phyloP scores from a whole-genome alignment of 2,329 filamentous ascomycete species.

The Diaporthe ampelina region DNA sequence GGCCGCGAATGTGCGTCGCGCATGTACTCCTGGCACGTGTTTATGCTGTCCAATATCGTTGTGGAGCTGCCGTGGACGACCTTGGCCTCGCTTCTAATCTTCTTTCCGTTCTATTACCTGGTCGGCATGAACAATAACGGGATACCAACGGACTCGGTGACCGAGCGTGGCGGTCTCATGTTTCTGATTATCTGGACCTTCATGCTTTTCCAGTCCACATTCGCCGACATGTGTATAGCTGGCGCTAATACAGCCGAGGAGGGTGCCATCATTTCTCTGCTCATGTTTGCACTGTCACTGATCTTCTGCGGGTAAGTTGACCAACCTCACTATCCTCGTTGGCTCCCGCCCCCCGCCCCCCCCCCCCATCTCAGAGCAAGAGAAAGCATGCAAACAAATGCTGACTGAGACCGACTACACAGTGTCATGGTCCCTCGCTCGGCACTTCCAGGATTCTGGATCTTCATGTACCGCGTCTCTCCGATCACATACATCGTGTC shows the following conservation, averaged over 20 bases:
- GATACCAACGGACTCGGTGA: conserved; percentile 61
- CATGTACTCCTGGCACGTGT: conserved; percentile 78
- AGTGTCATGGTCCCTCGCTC: conserved; percentile 23
- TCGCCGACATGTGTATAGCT: conserved; percentile 74
- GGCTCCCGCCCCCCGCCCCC: neutral
- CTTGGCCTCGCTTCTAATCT: conserved; percentile 73
- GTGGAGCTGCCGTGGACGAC: conserved; percentile 81
- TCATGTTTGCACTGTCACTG: conserved; percentile 74
- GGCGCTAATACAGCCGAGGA: conserved; percentile 75
- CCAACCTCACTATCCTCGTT: conserved; percentile 57
- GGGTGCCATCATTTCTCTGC: conserved; percentile 75
- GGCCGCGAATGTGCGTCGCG: conserved; percentile 78
- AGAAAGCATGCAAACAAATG: neutral
- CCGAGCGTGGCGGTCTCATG: conserved; percentile 74
- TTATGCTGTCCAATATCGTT: conserved; percentile 75
- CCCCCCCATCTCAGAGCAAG: neutral
- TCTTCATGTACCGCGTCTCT: conserved; percentile 78
- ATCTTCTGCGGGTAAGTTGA: conserved; percentile 78
- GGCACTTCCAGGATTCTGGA: conserved; percentile 76
- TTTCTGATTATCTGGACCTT: conserved; percentile 76
- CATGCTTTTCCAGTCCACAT: conserved; percentile 76
- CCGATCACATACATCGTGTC: conserved; percentile 82
- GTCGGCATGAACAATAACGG: conserved; percentile 75
- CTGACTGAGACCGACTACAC: neutral
- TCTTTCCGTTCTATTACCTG: conserved; percentile 78